These are phyloP conservation scores for Yarrowia hollandica DNA, from an alignment of 805 yeast genomes.

Conservation along the genomic window DNA sequence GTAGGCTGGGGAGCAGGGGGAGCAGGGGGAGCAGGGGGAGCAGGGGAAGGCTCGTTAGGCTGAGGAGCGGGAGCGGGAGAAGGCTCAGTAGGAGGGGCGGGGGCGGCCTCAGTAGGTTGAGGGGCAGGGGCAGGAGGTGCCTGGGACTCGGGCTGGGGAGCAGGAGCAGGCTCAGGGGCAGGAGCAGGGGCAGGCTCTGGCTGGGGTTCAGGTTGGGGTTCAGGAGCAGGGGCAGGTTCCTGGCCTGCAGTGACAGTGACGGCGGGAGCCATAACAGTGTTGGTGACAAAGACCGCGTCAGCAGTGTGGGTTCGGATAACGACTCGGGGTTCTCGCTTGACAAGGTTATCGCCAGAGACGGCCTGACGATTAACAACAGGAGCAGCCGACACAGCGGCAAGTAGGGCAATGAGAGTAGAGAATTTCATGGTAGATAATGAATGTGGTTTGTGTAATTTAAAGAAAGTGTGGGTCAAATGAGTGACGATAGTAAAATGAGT, in stretches of 20 bases:
- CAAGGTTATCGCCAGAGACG: neutral
- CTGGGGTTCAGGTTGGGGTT: neutral
- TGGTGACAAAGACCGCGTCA: conserved; percentile 4
- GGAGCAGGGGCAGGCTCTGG: neutral
- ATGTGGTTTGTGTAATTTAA: neutral
- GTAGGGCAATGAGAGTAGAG: neutral
- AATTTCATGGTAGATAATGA: conserved; percentile 1
- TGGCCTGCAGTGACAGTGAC: conserved; percentile 22
- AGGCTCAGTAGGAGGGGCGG: neutral
- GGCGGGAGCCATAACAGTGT: conserved; percentile 9
- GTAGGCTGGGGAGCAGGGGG: neutral
- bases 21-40: neutral
- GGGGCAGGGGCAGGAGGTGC: neutral
- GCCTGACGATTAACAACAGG: neutral
- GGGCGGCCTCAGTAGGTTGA: neutral
- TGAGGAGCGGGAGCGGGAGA: neutral
- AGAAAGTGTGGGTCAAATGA: neutral
- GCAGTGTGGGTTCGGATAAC: conserved; percentile 21
- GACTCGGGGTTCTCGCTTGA: conserved; percentile 19
- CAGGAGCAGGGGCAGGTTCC: neutral
- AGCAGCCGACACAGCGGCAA: conserved; percentile 16
- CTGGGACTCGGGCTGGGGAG: neutral
- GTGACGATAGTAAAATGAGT: neutral
- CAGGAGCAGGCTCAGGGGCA: conserved; percentile 9
- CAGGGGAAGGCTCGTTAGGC: neutral